These are phyloP conservation scores for Cardamine resedifolia DNA, from an alignment of 345 rosid species.

Conservation along the genomic window DNA sequence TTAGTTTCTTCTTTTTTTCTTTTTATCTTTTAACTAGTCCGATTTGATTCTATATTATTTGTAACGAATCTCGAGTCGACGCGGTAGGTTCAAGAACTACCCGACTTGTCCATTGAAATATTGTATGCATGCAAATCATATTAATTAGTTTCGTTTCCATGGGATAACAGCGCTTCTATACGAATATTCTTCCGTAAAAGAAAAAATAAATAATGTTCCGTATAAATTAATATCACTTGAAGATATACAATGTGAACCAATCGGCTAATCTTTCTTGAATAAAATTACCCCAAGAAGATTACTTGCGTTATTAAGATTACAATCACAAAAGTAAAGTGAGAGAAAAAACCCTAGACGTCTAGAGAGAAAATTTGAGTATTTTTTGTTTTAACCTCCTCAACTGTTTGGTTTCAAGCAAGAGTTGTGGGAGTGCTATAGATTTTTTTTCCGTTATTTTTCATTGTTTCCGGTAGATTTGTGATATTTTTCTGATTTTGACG, in stretches of 20 bases:
- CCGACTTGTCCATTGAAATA: not conserved
- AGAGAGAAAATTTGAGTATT: too few species aligned
- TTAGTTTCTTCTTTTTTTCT: not conserved
- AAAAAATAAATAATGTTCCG: too few species aligned
- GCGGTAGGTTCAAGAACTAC: conserved; percentile 13
- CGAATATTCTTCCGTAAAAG: not conserved
- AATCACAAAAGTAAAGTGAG: too few species aligned
- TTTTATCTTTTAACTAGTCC: not conserved
- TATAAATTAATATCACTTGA: not conserved
- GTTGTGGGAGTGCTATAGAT: too few species aligned
- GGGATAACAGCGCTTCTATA: not conserved
- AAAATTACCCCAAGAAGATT: not conserved
- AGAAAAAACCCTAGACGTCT: too few species aligned
- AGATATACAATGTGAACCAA: not conserved
- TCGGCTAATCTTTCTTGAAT: not conserved
- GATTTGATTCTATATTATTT: not conserved
- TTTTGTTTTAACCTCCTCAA: too few species aligned
- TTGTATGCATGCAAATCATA: conserved; percentile 5
- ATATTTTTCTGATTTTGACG: too few species aligned
- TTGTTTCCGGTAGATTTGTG: too few species aligned
- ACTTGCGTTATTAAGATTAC: too few species aligned
- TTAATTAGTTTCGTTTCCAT: not conserved
- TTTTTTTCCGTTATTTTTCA: too few species aligned
- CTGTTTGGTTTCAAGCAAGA: too few species aligned
- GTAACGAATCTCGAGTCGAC: conserved; percentile 12